Evolutionary conservation across 1,284 basidiomycete species (phyloP).

Genomic region (Cryptococcus jaspeensis): DNA sequence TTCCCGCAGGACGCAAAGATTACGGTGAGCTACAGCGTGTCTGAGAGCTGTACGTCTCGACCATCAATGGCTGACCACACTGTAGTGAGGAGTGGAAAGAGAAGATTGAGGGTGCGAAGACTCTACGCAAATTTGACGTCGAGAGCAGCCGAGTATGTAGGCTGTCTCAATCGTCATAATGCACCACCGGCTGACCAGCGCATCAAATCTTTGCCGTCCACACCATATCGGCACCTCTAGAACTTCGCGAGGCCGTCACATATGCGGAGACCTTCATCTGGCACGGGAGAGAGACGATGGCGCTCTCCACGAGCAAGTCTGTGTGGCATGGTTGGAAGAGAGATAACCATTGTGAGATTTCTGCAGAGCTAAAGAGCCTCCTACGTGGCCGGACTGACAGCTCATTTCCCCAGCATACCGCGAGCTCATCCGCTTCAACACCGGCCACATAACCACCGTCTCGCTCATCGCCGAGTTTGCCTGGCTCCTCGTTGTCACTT

Average conservation of each 20-base stretch:
- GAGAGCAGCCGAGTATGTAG: slow-evolving; percentile 33
- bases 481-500: slow-evolving; percentile 30
- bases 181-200: slow-evolving; percentile 3
- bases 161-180: neutral
- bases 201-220: slow-evolving; percentile 31
- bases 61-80: no score
- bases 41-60: no score
- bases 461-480: slow-evolving; percentile 33
- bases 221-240: slow-evolving; percentile 20
- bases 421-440: slow-evolving; percentile 27
- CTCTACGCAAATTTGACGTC: slow-evolving; percentile 32
- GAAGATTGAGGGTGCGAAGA: slow-evolving; percentile 36
- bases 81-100: slow-evolving; percentile 36
- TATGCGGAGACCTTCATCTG: slow-evolving; percentile 32
- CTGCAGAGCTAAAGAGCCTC: neutral
- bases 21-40: slow-evolving; percentile 18
- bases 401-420: slow-evolving; percentile 38
- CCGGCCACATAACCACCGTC: slow-evolving; percentile 23
- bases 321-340: slow-evolving; percentile 38
- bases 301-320: slow-evolving; percentile 21
- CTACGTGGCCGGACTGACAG: no score
- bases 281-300: slow-evolving; percentile 31
- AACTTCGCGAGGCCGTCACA: slow-evolving; percentile 21
- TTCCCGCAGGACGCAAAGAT: slow-evolving; percentile 12
- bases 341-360: slow-evolving; percentile 11